Percentiles rank a stretch among this genome's conserved stretches.
Evolutionary conservation across 257 asterid species (phyloP).

Genomic region (Pogostemon cablin): DNA sequence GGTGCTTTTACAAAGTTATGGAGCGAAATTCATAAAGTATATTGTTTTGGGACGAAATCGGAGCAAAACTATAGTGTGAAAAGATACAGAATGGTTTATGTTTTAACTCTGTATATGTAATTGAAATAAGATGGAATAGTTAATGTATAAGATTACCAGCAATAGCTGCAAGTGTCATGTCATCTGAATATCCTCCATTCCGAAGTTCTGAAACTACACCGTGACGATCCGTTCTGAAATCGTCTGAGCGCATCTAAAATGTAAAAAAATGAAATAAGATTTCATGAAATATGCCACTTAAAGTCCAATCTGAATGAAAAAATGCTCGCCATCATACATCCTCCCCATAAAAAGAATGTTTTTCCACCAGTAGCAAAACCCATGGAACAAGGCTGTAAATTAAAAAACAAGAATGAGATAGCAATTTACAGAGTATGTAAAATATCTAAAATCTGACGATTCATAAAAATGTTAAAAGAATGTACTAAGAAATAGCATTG

Average conservation of each 20-base stretch:
- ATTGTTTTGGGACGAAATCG: too few species aligned
- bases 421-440: slow-evolving; percentile 5
- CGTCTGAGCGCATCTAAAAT: slow-evolving; percentile 83
- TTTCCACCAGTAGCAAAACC: slow-evolving; percentile 97
- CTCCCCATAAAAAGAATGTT: slow-evolving; percentile 97
- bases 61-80: too few species aligned
- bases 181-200: slow-evolving; percentile 89
- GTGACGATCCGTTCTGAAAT: slow-evolving; percentile 68
- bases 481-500: slow-evolving; percentile 11
- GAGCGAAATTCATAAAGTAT: too few species aligned
- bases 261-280: slow-evolving; percentile 23
- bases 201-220: slow-evolving; percentile 75
- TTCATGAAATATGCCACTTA: slow-evolving; percentile 23
- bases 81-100: too few species aligned
- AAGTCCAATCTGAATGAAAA: slow-evolving; percentile 6
- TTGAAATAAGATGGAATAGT: slow-evolving; percentile 11
- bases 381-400: slow-evolving; percentile 88
- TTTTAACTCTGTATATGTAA: not conserved
- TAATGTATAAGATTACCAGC: slow-evolving; percentile 48
- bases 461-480: slow-evolving; percentile 4
- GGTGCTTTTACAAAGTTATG: too few species aligned
- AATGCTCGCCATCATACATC: slow-evolving; percentile 89
- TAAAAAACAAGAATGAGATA: slow-evolving; percentile 20
- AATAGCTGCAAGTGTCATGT: slow-evolving; percentile 85
- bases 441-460: slow-evolving; percentile 16